phyloP scores from a whole-genome alignment of 176 grass and related monocot species.

The Leersia perrieri region DNA sequence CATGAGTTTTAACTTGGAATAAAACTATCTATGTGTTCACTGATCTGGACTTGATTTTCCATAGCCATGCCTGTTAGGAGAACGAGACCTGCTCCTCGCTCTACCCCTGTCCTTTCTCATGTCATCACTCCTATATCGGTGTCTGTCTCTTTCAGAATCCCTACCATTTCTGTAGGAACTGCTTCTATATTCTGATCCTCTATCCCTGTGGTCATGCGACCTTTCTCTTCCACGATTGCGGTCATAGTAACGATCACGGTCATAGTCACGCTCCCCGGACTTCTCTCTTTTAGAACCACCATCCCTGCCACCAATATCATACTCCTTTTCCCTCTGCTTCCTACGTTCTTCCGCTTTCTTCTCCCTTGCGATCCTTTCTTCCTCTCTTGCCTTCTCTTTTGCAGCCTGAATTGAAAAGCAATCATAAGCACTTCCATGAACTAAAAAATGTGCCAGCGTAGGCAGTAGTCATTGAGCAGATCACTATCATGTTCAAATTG shows the following conservation, averaged over 20 bases:
- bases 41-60: conserved; percentile 57
- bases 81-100: conserved; percentile 68
- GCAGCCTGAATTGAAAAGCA: conserved; percentile 40
- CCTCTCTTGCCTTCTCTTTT: conserved; percentile 65
- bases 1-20: conserved; percentile 56
- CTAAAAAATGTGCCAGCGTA: neutral
- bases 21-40: conserved; percentile 63
- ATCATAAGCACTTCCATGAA: conserved; percentile 26
- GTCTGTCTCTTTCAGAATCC: conserved; percentile 57
- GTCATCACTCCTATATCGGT: conserved; percentile 56
- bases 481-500: neutral
- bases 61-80: conserved; percentile 66
- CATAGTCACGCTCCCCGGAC: conserved; percentile 48
- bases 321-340: conserved; percentile 62
- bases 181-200: conserved; percentile 49
- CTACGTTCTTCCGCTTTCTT: conserved; percentile 62
- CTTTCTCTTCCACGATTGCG: conserved; percentile 59
- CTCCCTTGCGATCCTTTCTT: conserved; percentile 67
- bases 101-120: conserved; percentile 34
- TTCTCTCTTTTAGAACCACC: conserved; percentile 45
- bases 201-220: conserved; percentile 50
- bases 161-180: conserved; percentile 70
- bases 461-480: neutral
- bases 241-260: conserved; percentile 48
- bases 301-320: conserved; percentile 33